A percentile compares a stretch with the other conserved stretches of the same genome.
These are phyloP conservation scores for Phaeosphaeriaceae sp. DNA, from an alignment of 2,329 filamentous ascomycete genomes.

Conservation along the genomic window DNA sequence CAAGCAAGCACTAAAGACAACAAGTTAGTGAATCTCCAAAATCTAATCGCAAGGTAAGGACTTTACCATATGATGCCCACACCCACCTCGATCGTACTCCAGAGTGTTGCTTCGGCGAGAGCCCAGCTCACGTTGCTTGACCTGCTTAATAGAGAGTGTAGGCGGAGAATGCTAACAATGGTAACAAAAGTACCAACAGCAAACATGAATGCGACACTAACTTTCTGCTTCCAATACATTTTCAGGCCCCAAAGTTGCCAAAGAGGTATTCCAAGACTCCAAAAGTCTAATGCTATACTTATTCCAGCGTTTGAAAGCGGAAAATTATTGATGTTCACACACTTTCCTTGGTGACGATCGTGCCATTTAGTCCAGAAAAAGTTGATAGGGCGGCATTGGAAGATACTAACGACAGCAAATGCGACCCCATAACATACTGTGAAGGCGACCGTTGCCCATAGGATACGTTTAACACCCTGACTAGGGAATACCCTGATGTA, in stretches of 20 bases:
- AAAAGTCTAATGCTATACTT: slow-evolving; percentile 31
- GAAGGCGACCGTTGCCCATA: slow-evolving; percentile 13
- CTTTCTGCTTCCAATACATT: slow-evolving; percentile 37
- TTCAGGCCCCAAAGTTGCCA: slow-evolving; percentile 31
- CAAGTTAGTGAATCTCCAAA: neutral
- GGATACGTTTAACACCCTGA: neutral
- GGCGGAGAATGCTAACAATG: slow-evolving; percentile 50
- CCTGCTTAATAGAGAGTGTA: slow-evolving; percentile 49
- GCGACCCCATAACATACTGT: slow-evolving; percentile 23
- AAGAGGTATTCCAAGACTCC: slow-evolving; percentile 35
- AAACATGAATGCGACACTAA: slow-evolving; percentile 31
- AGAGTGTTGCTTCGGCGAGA: slow-evolving; percentile 49
- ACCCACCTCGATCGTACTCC: slow-evolving; percentile 52
- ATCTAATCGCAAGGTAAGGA: neutral
- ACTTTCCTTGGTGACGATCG: slow-evolving; percentile 24
- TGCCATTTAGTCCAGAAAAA: slow-evolving; percentile 33
- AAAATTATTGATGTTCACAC: slow-evolving; percentile 37
- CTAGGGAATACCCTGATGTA: slow-evolving; percentile 31
- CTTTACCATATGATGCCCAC: slow-evolving; percentile 54
- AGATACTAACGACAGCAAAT: slow-evolving; percentile 14
- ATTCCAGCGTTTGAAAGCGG: slow-evolving; percentile 29
- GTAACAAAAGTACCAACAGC: neutral
- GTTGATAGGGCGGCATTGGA: slow-evolving; percentile 37
- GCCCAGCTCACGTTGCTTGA: slow-evolving; percentile 51
- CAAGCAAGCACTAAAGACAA: slow-evolving; percentile 52